phyloP scores from a whole-genome alignment of 805 yeast genomes.

The Zygosaccharomyces bailii region DNA sequence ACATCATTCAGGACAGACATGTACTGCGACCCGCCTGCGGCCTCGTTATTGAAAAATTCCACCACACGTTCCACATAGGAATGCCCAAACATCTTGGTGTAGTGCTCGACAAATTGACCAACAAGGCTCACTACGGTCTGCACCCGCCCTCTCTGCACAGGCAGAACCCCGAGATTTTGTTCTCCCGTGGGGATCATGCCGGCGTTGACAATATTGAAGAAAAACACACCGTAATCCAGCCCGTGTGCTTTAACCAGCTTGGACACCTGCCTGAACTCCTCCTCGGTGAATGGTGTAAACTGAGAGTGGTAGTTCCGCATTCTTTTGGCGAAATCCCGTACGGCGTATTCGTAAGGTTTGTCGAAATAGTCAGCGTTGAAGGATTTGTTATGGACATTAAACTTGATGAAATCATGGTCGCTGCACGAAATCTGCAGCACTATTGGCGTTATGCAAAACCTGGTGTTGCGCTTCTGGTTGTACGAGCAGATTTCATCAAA shows the following conservation, averaged over 20 bases:
- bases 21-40: conserved; percentile 10
- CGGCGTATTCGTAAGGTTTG: conserved; percentile 49
- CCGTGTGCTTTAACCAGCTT: conserved; percentile 14
- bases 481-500: conserved; percentile 25
- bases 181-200: conserved; percentile 17
- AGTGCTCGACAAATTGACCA: conserved; percentile 24
- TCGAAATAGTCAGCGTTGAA: conserved; percentile 57
- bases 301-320: conserved; percentile 45
- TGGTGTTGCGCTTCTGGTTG: conserved; percentile 16
- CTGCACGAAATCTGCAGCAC: conserved; percentile 59
- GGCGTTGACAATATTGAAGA: conserved; percentile 24
- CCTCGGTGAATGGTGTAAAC: conserved; percentile 27
- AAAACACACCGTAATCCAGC: conserved; percentile 20
- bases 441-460: conserved; percentile 43
- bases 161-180: conserved; percentile 15
- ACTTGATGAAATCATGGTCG: conserved; percentile 50
- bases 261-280: conserved; percentile 22
- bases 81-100: conserved; percentile 23
- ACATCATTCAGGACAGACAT: conserved; percentile 17
- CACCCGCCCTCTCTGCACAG: conserved; percentile 16
- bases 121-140: conserved; percentile 18
- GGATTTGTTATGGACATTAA: conserved; percentile 63
- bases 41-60: conserved; percentile 17
- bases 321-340: conserved; percentile 57
- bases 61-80: conserved; percentile 24